Conservation (phyloP, 225 moss, liverwort and hornwort species). For the Pleurozium schreberi region DNA sequence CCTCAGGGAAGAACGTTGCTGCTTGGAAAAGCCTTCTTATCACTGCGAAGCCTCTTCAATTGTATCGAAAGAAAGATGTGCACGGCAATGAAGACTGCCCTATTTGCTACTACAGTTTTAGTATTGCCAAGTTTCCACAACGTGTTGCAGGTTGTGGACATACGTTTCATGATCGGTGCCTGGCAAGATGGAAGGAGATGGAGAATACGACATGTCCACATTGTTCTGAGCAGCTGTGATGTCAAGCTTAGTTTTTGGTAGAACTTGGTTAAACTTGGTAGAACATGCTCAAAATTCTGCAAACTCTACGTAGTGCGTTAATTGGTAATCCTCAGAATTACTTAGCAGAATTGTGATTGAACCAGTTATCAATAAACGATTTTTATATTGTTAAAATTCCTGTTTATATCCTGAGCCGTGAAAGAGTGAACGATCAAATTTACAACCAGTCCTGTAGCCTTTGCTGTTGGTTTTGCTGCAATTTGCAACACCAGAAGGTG, state of each 20-base stretch:
- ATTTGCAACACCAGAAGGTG: neutral
- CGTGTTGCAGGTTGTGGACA: neutral
- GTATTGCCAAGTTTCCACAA: neutral
- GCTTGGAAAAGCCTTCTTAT: neutral
- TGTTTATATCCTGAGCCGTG: too few species aligned
- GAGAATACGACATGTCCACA: neutral
- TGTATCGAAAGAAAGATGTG: neutral
- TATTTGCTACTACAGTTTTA: neutral
- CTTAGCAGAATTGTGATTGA: too few species aligned
- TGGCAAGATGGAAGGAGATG: neutral
- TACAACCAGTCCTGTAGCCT: too few species aligned
- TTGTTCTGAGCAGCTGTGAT: neutral
- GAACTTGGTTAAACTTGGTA: neutral
- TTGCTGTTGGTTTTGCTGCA: neutral
- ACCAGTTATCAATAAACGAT: too few species aligned
- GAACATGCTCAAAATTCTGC: neutral
- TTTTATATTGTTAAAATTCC: too few species aligned
- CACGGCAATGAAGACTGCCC: neutral
- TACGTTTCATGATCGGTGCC: neutral
- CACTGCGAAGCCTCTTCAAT: neutral
- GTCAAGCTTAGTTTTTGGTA: too few species aligned
- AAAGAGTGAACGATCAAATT: too few species aligned
- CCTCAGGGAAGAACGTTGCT: neutral
- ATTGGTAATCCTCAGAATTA: neutral
- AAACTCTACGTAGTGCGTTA: too few species aligned